Base-by-base conservation (phyloP, 768 basidiomycete genomes). In the Lenzites betulinus region DNA sequence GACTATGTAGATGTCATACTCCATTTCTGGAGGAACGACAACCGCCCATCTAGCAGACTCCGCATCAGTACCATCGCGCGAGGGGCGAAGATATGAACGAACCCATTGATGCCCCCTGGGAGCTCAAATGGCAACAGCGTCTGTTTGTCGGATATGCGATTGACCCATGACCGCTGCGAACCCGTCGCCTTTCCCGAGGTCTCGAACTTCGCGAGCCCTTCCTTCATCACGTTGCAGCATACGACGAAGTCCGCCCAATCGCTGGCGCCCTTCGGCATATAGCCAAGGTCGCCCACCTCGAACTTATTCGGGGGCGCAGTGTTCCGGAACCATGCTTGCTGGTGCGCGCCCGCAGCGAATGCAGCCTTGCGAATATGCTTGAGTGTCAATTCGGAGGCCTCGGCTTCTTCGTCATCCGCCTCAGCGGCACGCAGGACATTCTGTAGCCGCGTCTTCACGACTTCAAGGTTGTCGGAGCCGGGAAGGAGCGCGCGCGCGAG, bases 281-380 rank as follows among this genome's bases (percentile, higher is more conserved):
- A 82, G 16, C 81, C 81, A 25, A 79, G 62, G 58, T 83, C 81
- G 8, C 81, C 81, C 22, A 78, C 74, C 5, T 64, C 43, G 57
- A 78, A 80, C 52, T 75, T 75, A 61, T 75, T 71, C 2, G 77
- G 68, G 1, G 77, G 75, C 28, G 81, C 77, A 15, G 72, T 70
- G 26, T 70, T 74, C 60, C 77, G 73, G 8, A 71, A 68, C 80
- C 80, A 81, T 9, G 70, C 68, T 54, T 78, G 75, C n/a, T 75
- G 70, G 48, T 78, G 78, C 9, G 64, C 47, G 30, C 69, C 66
- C 16, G 73, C 67, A 36, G 73, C 69, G 44, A 81, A 69, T 23
- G 73, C 78, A 16, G 76, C 67, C 48, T 74, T 65, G 18, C 79
- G 75, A 7, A 81, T 68, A 52, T 77, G 73, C 11, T 74, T 74